These are phyloP conservation scores for Flaveria floridana DNA, from an alignment of 140 eudicot genomes.

Conservation along the genomic window DNA sequence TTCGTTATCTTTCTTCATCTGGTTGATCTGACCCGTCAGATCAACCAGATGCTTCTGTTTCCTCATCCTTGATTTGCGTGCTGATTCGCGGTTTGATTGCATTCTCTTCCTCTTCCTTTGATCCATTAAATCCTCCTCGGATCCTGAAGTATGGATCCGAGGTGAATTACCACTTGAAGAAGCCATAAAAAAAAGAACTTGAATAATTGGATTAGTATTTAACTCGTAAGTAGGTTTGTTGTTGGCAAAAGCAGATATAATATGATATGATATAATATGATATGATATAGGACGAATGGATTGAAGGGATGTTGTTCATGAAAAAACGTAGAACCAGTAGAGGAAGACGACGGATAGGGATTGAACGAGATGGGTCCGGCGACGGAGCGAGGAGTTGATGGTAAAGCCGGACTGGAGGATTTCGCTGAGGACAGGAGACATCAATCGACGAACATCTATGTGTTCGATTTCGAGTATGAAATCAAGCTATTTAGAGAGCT, in stretches of 20 bases:
- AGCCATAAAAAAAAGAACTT: conserved; percentile 42
- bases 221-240: no score
- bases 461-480: conserved; percentile 27
- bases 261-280: no score
- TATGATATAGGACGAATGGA: not conserved
- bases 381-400: conserved; percentile 69
- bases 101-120: conserved; percentile 81
- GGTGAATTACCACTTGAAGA: conserved; percentile 69
- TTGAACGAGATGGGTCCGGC: conserved; percentile 93
- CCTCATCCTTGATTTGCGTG: conserved; percentile 74
- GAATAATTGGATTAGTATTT: not conserved
- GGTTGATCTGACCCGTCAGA: conserved; percentile 54
- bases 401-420: conserved; percentile 72
- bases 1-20: conserved; percentile 54
- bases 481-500: not conserved
- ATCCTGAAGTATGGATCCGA: conserved; percentile 61
- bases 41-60: conserved; percentile 83
- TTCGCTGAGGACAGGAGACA: conserved; percentile 94
- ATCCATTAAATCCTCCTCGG: conserved; percentile 56
- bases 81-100: conserved; percentile 92
- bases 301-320: conserved; percentile 40
- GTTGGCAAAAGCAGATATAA: not conserved
- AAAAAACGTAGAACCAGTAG: conserved; percentile 95
- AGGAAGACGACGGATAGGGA: conserved; percentile 89
- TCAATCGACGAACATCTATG: conserved; percentile 56